Conservation (phyloP, 1,284 basidiomycete genomes). For the Athelia psychrophila region DNA sequence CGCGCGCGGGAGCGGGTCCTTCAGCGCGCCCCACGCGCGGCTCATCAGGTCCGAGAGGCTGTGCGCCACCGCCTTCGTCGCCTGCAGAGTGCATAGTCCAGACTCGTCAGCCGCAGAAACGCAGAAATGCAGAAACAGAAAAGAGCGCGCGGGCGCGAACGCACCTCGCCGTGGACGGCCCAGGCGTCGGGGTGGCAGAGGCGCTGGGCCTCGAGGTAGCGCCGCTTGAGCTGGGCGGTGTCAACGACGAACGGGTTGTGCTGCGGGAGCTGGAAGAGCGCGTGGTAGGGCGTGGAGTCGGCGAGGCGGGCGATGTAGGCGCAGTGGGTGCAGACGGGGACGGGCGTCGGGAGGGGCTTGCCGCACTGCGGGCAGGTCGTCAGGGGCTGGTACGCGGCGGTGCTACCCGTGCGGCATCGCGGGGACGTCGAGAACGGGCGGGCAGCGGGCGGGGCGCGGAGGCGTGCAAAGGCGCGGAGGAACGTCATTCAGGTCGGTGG, state of each 20-base stretch:
- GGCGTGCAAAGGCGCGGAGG: background rate
- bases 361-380: constrained; percentile 59
- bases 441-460: background rate
- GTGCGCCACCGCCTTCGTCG: constrained; percentile 59
- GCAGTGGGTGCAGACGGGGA: constrained; percentile 72
- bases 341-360: constrained; percentile 48
- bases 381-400: background rate
- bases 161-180: constrained; percentile 58
- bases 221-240: constrained; percentile 46
- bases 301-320: constrained; percentile 59
- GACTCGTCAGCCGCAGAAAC: no score
- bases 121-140: no score
- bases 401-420: no score
- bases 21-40: constrained; percentile 67
- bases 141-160: no score
- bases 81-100: no score
- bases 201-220: constrained; percentile 69
- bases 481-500: background rate
- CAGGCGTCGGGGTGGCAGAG: constrained; percentile 81
- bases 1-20: constrained; percentile 62
- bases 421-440: no score
- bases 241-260: constrained; percentile 70
- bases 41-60: constrained; percentile 72
- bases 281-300: constrained; percentile 49
- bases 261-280: constrained; percentile 56